phyloP scores from a whole-genome alignment of 2,329 filamentous ascomycete genomes.

The Fusarium goolgardi region DNA sequence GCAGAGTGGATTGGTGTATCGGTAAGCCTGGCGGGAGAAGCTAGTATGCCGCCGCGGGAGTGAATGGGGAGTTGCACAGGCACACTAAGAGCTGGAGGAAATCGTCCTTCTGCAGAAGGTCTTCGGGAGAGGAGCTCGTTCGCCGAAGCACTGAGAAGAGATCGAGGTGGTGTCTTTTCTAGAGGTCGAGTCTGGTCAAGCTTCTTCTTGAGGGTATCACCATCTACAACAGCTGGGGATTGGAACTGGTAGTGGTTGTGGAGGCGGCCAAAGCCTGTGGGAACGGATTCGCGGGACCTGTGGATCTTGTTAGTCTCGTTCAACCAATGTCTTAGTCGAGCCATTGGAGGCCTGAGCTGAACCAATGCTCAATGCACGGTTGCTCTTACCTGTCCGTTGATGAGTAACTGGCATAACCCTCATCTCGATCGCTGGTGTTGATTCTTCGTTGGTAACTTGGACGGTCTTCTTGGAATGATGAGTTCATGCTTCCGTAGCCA shows the following conservation, averaged over 20 bases:
- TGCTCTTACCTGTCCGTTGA: slow-evolving; percentile 54
- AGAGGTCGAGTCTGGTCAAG: slow-evolving; percentile 61
- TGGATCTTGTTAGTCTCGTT: slow-evolving; percentile 35
- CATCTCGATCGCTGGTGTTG: slow-evolving; percentile 51
- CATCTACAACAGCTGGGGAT: slow-evolving; percentile 60
- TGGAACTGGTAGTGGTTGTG: slow-evolving; percentile 63
- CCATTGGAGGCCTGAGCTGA: slow-evolving; percentile 2
- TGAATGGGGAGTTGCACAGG: slow-evolving; percentile 60
- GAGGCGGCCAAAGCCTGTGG: slow-evolving; percentile 60
- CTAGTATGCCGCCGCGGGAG: slow-evolving; percentile 54
- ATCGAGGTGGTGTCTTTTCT: slow-evolving; percentile 61
- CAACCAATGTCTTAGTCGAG: neutral
- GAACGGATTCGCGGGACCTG: slow-evolving; percentile 57
- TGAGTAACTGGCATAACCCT: slow-evolving; percentile 59
- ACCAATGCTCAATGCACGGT: slow-evolving; percentile 6
- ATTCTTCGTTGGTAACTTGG: slow-evolving; percentile 51
- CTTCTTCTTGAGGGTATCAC: slow-evolving; percentile 65
- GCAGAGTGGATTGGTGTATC: slow-evolving; percentile 63
- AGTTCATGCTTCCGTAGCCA: slow-evolving; percentile 56
- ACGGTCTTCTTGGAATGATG: slow-evolving; percentile 52
- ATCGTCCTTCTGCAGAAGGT: slow-evolving; percentile 54
- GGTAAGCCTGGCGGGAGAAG: slow-evolving; percentile 57
- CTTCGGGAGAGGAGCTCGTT: slow-evolving; percentile 55
- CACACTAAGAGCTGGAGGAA: slow-evolving; percentile 55
- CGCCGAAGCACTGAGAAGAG: slow-evolving; percentile 57